phyloP scores from a whole-genome alignment of 148 eudicot genomes.

The Persicaria tinctoria region DNA sequence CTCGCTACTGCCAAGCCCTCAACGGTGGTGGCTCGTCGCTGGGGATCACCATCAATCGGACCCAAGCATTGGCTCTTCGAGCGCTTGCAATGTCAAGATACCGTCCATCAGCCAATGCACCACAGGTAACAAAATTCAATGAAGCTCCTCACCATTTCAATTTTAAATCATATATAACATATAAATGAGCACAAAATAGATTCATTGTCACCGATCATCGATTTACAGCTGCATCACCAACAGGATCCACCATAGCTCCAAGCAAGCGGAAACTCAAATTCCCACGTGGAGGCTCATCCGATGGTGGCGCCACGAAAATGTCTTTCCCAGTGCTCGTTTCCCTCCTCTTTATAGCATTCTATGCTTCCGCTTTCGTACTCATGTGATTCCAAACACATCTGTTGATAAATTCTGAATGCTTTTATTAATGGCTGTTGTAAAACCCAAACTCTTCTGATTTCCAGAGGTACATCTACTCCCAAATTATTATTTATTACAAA shows the following conservation, averaged over 20 bases:
- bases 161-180: not conserved
- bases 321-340: not conserved
- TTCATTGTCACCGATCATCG: too few relatives aligned
- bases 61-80: too few relatives aligned
- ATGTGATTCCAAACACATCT: too few relatives aligned
- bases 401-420: too few relatives aligned
- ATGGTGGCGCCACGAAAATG: not conserved
- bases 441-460: too few relatives aligned
- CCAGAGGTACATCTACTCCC: too few relatives aligned
- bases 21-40: too few relatives aligned
- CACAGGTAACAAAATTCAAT: conserved; percentile 20
- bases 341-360: conserved; percentile 9
- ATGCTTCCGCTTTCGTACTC: not conserved
- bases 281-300: conserved; percentile 8
- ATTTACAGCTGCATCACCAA: conserved; percentile 38
- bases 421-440: too few relatives aligned
- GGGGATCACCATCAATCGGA: too few relatives aligned
- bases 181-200: not conserved
- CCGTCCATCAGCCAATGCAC: conserved; percentile 27
- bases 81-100: conserved; percentile 13
- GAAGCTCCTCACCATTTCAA: not conserved
- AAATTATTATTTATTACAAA: too few relatives aligned
- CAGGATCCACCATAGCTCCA: conserved; percentile 32
- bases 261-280: not conserved
- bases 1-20: too few relatives aligned